Evolutionary conservation across 2,329 filamentous ascomycete genomes (phyloP).

Genomic region (Sporothrix brunneoviolacea): DNA sequence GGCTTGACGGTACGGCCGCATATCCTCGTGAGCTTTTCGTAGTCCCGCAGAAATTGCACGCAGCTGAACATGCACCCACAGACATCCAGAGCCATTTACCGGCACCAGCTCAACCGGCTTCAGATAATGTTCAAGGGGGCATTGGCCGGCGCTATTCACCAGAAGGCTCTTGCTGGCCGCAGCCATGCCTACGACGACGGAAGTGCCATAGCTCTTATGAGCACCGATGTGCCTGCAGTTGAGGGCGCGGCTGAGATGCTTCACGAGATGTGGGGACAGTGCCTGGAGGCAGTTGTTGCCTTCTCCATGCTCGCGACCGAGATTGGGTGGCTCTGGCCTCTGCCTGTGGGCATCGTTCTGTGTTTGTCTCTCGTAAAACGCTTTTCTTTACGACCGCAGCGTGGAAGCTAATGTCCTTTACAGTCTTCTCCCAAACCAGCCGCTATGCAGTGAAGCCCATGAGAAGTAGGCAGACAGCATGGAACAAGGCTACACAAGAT

Average conservation of each 20-base stretch:
- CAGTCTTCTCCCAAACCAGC: constrained; percentile 37
- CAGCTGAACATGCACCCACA: too few species aligned
- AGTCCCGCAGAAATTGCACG: too few species aligned
- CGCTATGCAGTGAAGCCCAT: constrained; percentile 33
- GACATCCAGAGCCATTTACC: constrained; percentile 20
- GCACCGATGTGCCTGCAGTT: constrained; percentile 33
- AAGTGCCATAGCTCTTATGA: constrained; percentile 33
- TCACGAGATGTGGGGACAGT: constrained; percentile 37
- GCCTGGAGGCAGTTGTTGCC: constrained; percentile 36
- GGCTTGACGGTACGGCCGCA: too few species aligned
- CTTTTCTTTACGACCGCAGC: too few species aligned
- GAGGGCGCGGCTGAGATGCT: constrained; percentile 29
- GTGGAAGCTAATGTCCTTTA: too few species aligned
- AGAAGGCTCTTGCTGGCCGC: constrained; percentile 2
- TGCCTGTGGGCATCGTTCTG: constrained; percentile 35
- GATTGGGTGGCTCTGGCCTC: constrained; percentile 36
- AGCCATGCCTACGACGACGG: constrained; percentile 24
- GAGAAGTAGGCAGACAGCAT: constrained; percentile 29
- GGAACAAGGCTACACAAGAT: constrained; percentile 35
- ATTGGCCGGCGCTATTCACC: constrained; percentile 20
- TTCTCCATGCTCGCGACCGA: constrained; percentile 31
- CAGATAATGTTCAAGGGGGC: constrained; percentile 20
- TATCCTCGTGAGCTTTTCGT: too few species aligned
- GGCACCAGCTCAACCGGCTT: constrained; percentile 20
- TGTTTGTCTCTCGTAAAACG: constrained; percentile 27